phyloP scores from a whole-genome alignment of 1,284 basidiomycete species.

The Malassezia sp. region DNA sequence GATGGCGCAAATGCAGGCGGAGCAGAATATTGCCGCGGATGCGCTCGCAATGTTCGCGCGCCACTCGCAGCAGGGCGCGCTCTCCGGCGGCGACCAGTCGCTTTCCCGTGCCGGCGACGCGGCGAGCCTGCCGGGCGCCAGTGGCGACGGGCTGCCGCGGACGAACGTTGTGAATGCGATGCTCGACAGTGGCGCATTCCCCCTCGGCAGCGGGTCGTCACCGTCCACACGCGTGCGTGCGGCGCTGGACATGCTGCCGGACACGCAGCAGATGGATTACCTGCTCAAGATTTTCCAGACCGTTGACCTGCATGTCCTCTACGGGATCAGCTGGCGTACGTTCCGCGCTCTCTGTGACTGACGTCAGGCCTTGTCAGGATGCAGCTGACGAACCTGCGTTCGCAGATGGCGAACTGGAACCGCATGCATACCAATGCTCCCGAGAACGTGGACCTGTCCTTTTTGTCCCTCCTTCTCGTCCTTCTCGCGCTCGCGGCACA shows the following conservation, averaged over 20 bases:
- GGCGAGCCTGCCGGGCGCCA: background rate
- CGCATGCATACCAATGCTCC: slow-evolving; percentile 27
- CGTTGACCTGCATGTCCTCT: slow-evolving; percentile 24
- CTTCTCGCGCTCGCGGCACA: slow-evolving; percentile 29
- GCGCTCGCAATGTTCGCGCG: slow-evolving; percentile 19
- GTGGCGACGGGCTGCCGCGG: slow-evolving; percentile 4
- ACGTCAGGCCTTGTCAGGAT: slow-evolving; percentile 28
- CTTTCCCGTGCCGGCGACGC: background rate
- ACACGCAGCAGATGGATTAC: slow-evolving; percentile 32
- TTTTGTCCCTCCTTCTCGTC: slow-evolving; percentile 29
- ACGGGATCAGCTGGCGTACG: slow-evolving; percentile 36
- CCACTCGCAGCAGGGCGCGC: slow-evolving; percentile 9
- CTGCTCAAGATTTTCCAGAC: slow-evolving; percentile 30
- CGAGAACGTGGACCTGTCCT: slow-evolving; percentile 26
- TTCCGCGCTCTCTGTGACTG: too few species aligned
- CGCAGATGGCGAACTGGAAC: slow-evolving; percentile 31
- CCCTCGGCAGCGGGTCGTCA: slow-evolving; percentile 15
- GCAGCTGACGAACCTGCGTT: slow-evolving; percentile 31
- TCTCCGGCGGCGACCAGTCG: slow-evolving; percentile 7
- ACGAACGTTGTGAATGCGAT: slow-evolving; percentile 10
- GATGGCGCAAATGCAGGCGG: slow-evolving; percentile 17
- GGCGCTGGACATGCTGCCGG: slow-evolving; percentile 29
- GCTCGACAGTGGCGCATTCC: slow-evolving; percentile 13
- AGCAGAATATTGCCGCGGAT: slow-evolving; percentile 19
- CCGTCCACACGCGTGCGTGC: slow-evolving; percentile 21